phyloP scores from a whole-genome alignment of 495 filamentous ascomycete genomes.

The Aeminium ludgeri region DNA sequence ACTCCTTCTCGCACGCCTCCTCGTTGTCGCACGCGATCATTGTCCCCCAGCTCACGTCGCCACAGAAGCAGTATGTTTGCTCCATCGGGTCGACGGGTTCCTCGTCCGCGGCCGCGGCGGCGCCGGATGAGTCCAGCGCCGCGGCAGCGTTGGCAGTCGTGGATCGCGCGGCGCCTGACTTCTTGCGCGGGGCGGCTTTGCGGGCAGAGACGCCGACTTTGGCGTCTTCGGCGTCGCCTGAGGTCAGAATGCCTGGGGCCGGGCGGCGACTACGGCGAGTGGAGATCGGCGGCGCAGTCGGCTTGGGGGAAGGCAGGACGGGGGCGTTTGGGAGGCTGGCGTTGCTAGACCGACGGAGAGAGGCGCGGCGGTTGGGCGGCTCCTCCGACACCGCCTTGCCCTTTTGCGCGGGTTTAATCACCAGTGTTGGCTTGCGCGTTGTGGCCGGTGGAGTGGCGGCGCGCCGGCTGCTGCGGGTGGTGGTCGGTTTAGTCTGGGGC shows the following conservation, averaged over 20 bases:
- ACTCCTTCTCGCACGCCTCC: conserved; percentile 42
- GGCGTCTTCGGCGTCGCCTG: conserved; percentile 51
- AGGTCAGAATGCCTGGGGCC: conserved; percentile 57
- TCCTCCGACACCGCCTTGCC: conserved; percentile 25
- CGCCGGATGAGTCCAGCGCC: conserved; percentile 23
- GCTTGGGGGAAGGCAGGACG: conserved; percentile 9
- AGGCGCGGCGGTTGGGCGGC: conserved; percentile 18
- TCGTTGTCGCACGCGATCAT: conserved; percentile 91
- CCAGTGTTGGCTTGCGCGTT: conserved; percentile 8
- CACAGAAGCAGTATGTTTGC: conserved; percentile 78
- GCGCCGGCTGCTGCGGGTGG: conserved; percentile 4
- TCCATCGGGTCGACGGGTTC: conserved; percentile 80
- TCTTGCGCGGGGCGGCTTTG: conserved; percentile 52
- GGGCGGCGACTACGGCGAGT: conserved; percentile 44
- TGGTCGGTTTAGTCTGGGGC: conserved; percentile 2
- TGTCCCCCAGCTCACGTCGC: conserved; percentile 75
- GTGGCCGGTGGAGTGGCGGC: conserved; percentile 9
- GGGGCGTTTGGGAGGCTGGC: conserved; percentile 13
- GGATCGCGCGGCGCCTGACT: conserved; percentile 25
- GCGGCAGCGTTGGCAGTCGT: no score
- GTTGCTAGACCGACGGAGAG: conserved; percentile 23
- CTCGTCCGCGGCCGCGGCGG: conserved; percentile 25
- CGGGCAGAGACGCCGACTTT: conserved; percentile 59
- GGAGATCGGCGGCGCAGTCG: conserved; percentile 3
- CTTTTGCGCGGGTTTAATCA: conserved; percentile 8